These are phyloP conservation scores for Cucurbita ficifolia DNA, from an alignment of 306 rosid genomes.

Conservation along the genomic window DNA sequence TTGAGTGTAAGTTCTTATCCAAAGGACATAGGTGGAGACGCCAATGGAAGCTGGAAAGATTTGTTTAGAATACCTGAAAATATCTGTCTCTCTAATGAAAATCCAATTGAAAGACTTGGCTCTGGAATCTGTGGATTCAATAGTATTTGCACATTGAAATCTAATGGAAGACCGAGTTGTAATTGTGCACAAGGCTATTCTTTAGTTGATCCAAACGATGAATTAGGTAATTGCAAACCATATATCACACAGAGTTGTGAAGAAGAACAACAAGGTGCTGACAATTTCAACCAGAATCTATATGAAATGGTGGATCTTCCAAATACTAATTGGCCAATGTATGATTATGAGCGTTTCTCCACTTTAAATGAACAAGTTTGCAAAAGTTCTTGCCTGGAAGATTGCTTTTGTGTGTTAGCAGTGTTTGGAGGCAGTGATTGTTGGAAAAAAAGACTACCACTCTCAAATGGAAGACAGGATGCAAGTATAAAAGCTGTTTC, in stretches of 20 bases:
- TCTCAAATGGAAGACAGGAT: neutral
- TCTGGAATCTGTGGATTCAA: slow-evolving; percentile 1
- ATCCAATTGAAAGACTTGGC: neutral
- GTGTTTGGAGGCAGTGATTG: neutral
- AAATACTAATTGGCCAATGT: neutral
- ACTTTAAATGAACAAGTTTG: neutral
- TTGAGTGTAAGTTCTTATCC: slow-evolving; percentile 1
- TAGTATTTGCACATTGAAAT: neutral
- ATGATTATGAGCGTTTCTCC: neutral
- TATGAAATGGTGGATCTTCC: neutral
- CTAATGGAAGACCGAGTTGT: slow-evolving; percentile 3
- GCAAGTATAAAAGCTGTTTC: neutral
- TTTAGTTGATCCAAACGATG: neutral
- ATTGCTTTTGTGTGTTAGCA: neutral
- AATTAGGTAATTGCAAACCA: neutral
- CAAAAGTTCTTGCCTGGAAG: neutral
- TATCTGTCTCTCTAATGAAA: neutral
- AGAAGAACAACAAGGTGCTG: neutral
- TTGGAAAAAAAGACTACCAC: neutral
- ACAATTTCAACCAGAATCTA: neutral
- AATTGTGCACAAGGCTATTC: neutral
- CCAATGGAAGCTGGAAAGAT: neutral
- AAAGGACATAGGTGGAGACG: neutral
- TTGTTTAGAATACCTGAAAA: neutral
- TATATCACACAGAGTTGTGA: neutral